phyloP scores from a whole-genome alignment of 352 stramenopile genomes.

The Pythium rhizo-oryzae region DNA sequence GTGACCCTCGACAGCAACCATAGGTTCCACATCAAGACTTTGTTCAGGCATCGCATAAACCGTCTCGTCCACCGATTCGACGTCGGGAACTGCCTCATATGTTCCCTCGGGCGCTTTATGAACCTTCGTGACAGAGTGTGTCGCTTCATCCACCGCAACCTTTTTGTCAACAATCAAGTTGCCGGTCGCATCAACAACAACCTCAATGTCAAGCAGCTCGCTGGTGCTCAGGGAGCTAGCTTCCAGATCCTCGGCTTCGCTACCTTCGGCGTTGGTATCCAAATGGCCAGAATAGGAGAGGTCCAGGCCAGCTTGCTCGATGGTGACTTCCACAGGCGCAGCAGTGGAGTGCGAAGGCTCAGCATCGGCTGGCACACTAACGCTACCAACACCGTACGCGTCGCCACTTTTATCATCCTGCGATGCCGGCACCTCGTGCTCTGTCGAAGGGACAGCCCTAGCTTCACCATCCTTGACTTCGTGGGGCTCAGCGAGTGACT shows the following conservation, averaged over 20 bases:
- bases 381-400: neutral
- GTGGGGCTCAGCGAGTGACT: constrained; percentile 25
- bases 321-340: constrained; percentile 12
- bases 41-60: neutral
- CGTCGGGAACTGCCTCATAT: neutral
- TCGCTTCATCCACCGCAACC: neutral
- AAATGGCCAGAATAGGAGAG: constrained; percentile 1
- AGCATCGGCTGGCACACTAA: neutral
- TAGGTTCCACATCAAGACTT: too few relatives aligned
- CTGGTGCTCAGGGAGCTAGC: neutral
- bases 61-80: neutral
- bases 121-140: too few relatives aligned
- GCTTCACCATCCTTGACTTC: neutral
- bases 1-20: neutral
- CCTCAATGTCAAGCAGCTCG: neutral
- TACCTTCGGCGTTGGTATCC: neutral
- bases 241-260: neutral
- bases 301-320: constrained; percentile 13
- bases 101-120: too few relatives aligned
- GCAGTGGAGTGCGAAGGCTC: neutral
- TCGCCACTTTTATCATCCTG: neutral
- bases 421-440: neutral
- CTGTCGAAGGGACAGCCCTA: neutral
- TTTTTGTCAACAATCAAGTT: neutral
- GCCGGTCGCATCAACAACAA: neutral